phyloP scores from a whole-genome alignment of 352 stramenopile genomes.

The Phytophthora meadii region DNA sequence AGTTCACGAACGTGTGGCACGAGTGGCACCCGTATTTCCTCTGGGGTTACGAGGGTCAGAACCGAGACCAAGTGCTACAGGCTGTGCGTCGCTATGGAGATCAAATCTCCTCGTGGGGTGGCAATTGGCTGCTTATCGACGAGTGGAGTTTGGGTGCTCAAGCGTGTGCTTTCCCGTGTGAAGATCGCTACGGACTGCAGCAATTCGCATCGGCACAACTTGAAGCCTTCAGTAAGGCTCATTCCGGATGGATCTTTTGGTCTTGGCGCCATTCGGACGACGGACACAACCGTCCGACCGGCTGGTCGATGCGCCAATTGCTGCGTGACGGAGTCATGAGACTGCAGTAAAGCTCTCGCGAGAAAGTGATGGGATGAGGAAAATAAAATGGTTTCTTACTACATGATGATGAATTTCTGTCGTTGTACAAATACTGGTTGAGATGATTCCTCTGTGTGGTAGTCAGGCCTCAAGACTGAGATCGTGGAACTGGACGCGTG shows the following conservation, averaged over 20 bases:
- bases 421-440: conserved; percentile 14
- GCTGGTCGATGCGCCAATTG: conserved; percentile 83
- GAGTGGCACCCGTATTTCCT: conserved; percentile 90
- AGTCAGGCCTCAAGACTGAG: conserved; percentile 25
- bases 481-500: conserved; percentile 47
- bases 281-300: conserved; percentile 51
- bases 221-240: conserved; percentile 59
- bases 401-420: conserved; percentile 6
- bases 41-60: conserved; percentile 81
- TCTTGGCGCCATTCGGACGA: conserved; percentile 85
- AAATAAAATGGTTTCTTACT: conserved; percentile 11
- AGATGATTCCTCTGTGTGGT: conserved; percentile 3
- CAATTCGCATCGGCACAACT: conserved; percentile 69
- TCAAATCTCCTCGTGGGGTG: conserved; percentile 61
- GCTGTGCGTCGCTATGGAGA: conserved; percentile 63
- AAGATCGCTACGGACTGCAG: conserved; percentile 52
- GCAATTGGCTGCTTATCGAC: conserved; percentile 82
- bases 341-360: conserved; percentile 10
- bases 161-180: conserved; percentile 59
- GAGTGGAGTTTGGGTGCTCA: conserved; percentile 83
- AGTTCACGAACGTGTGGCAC: conserved; percentile 83
- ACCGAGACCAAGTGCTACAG: conserved; percentile 60
- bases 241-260: conserved; percentile 90
- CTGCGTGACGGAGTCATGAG: conserved; percentile 73
- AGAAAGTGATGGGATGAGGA: not conserved